These are phyloP conservation scores for Hydrangea macrophylla DNA, from an alignment of 148 eudicot genomes.

Conservation along the genomic window DNA sequence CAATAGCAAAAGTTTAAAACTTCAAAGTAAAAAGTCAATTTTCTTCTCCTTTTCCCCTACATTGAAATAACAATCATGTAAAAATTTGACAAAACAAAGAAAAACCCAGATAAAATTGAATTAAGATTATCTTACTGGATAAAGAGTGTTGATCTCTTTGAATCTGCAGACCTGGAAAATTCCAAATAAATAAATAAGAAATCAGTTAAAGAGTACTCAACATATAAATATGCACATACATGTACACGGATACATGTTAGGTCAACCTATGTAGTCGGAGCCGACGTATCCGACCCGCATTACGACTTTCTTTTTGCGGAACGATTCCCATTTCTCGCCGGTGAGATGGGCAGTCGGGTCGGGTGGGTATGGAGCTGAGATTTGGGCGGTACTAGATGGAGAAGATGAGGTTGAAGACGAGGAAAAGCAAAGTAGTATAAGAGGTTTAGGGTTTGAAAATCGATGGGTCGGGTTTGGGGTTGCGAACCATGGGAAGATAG, in stretches of 20 bases:
- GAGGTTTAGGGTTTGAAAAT: constrained; percentile 10
- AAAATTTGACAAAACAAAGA: neutral
- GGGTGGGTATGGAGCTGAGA: constrained; percentile 6
- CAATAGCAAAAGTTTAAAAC: neutral
- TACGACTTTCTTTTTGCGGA: constrained; percentile 84
- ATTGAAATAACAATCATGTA: no score
- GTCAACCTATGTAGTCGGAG: constrained; percentile 66
- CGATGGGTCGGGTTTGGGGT: constrained; percentile 3
- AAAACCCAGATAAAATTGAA: neutral
- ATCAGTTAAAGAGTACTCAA: neutral
- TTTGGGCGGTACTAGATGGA: neutral
- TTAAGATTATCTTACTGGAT: constrained; percentile 41
- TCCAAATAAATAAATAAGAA: neutral
- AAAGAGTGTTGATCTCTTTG: constrained; percentile 54
- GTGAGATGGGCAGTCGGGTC: neutral
- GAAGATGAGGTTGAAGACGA: constrained; percentile 3
- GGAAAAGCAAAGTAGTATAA: constrained; percentile 4
- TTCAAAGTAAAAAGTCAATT: neutral
- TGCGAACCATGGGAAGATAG: constrained; percentile 11
- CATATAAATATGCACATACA: neutral
- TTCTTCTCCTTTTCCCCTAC: neutral
- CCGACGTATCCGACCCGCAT: constrained; percentile 98
- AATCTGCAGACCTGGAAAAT: constrained; percentile 63
- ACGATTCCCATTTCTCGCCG: constrained; percentile 55
- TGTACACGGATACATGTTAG: neutral